These are phyloP conservation scores for Boletellus dicymbophilus DNA, from an alignment of 1,284 basidiomycete species.

Conservation along the genomic window DNA sequence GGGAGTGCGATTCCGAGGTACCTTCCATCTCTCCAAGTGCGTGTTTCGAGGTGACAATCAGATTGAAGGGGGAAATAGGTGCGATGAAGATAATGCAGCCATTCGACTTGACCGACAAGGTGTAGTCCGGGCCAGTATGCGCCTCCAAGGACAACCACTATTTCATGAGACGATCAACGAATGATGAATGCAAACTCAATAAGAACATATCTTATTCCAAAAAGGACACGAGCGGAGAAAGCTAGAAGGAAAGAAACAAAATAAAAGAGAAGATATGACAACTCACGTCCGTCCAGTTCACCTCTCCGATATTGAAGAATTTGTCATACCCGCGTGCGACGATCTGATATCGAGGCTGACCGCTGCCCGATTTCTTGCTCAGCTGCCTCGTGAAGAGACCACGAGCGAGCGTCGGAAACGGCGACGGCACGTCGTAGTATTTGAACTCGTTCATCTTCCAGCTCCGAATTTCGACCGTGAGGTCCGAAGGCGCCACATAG, in stretches of 20 bases:
- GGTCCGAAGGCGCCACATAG: conserved; percentile 57
- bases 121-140: conserved; percentile 82
- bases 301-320: conserved; percentile 98
- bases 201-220: too few species aligned
- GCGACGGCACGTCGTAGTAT: conserved; percentile 86
- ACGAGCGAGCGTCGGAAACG: conserved; percentile 89
- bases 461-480: conserved; percentile 61
- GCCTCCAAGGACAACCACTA: conserved; percentile 81
- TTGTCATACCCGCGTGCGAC: conserved; percentile 97
- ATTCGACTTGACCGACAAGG: conserved; percentile 93
- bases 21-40: conserved; percentile 62
- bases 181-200: too few species aligned
- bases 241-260: not conserved
- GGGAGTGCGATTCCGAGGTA: conserved; percentile 62
- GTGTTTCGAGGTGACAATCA: conserved; percentile 94
- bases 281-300: conserved; percentile 90
- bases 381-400: conserved; percentile 76
- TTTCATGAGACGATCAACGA: not conserved
- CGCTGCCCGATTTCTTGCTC: conserved; percentile 17
- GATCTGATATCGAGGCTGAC: conserved; percentile 60
- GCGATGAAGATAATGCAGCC: conserved; percentile 98
- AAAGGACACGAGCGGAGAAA: not conserved
- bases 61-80: conserved; percentile 72
- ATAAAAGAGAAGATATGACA: not conserved
- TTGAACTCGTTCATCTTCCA: conserved; percentile 98